Conservation (phyloP, 2,329 filamentous ascomycete species). For the Fusarium circinatum region DNA sequence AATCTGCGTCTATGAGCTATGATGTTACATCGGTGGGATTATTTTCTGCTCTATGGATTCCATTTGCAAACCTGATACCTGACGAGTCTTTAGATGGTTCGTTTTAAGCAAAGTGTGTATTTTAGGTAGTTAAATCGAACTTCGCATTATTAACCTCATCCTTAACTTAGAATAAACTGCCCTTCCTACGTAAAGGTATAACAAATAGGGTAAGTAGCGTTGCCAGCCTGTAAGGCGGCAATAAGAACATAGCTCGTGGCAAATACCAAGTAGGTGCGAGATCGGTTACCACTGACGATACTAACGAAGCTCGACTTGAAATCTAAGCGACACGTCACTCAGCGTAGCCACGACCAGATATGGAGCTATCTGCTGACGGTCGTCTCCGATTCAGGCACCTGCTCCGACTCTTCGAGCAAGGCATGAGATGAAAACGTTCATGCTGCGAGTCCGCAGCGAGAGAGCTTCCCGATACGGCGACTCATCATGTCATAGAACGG, state of each 20-base stretch:
- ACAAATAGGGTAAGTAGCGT: too few species aligned
- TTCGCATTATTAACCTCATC: too few species aligned
- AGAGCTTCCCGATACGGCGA: neutral
- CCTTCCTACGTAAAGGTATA: too few species aligned
- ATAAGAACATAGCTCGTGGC: neutral
- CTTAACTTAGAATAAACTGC: rapidly evolving
- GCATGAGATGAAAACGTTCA: neutral
- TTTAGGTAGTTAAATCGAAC: neutral
- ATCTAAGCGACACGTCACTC: neutral
- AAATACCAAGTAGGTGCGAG: neutral
- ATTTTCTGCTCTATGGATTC: neutral
- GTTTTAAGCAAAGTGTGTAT: neutral
- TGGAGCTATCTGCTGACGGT: neutral
- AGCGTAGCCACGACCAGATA: neutral
- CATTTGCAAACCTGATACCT: neutral
- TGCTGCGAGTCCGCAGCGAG: rapidly evolving
- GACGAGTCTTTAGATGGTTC: neutral
- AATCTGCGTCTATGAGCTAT: neutral
- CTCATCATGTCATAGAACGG: neutral
- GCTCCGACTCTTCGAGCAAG: neutral
- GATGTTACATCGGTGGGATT: neutral
- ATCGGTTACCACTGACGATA: neutral
- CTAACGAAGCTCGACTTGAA: neutral
- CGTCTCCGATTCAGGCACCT: neutral
- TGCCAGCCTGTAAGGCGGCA: neutral